A percentile compares a stretch with the other conserved stretches of the same genome.
These are phyloP conservation scores for Lentinus brumalis DNA, from an alignment of 768 basidiomycete genomes.

Conservation along the genomic window DNA sequence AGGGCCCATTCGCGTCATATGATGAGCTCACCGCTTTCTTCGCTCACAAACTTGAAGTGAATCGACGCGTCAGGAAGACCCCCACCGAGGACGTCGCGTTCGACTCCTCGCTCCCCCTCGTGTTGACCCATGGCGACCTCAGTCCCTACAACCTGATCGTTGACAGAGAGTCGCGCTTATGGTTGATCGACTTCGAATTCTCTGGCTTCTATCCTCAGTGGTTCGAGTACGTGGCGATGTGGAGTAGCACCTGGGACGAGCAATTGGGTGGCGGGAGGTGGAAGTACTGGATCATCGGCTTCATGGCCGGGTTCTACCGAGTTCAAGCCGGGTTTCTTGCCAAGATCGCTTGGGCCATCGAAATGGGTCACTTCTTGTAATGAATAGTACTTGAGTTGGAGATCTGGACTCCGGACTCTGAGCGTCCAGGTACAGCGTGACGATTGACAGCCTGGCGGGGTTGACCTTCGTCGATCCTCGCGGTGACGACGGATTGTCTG, in stretches of 20 bases:
- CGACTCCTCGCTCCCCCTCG: constrained; percentile 12
- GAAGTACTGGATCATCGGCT: not conserved
- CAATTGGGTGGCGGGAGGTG: not conserved
- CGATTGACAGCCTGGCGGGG: too few species aligned
- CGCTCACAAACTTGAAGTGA: constrained; percentile 15
- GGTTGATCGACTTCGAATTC: constrained; percentile 18
- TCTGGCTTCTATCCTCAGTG: constrained; percentile 15
- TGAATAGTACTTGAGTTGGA: not conserved
- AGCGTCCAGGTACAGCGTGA: too few species aligned
- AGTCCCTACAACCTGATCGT: not conserved
- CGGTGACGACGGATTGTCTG: too few species aligned
- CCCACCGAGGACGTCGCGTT: constrained; percentile 10
- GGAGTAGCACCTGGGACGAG: too few species aligned
- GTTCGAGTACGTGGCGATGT: constrained; percentile 8
- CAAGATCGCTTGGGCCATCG: constrained; percentile 2
- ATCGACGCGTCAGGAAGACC: constrained; percentile 7
- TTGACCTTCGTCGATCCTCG: too few species aligned
- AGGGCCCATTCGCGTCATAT: constrained; percentile 34
- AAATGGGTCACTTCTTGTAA: constrained; percentile 1
- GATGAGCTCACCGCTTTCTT: constrained; percentile 29
- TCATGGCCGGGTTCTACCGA: constrained; percentile 9
- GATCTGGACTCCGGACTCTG: too few species aligned
- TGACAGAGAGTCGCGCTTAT: not conserved
- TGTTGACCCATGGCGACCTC: constrained; percentile 10
- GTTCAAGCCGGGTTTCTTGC: constrained; percentile 2